Evolutionary conservation across 2,329 filamentous ascomycete species (phyloP), one percentile per base, ranked within the genome.

Genomic region (Colletotrichum sp.): DNA sequence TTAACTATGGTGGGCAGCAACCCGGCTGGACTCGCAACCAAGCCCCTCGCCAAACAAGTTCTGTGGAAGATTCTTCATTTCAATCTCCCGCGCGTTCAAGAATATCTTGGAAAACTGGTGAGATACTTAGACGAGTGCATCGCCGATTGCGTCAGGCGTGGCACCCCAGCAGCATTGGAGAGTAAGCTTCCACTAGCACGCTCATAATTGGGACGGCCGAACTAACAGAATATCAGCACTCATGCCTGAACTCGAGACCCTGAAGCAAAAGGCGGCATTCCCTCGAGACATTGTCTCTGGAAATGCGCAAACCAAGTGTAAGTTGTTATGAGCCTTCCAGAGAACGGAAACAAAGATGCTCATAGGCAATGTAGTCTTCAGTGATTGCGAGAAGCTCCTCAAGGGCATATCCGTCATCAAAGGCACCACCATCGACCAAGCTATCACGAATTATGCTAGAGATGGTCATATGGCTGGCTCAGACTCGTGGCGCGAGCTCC

Each of bases 401-500:
- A 66, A 21, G 21, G 34, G 28, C 2, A 57, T 52, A 5, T 26
- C 39, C 7, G 21, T 21, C 4, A 64, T 71, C 13, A 68, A 67
- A 7, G 61, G 24, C 68, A 70, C 68, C 26, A 3, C 61, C 30
- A 32, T 71, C 26, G 43, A 72, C n/a, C 21, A 70, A 32, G 70
- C 60, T 7, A 74, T 74, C 7, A 61, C 9, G 7, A 30, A 18
- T 14, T 60, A 69, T 16, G 48, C 67, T 4, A 69, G 36, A 32
- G 74, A 74, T 10, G 52, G 59, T 26, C 81, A 2, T 8, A 74
- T 80, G 0, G 69, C 26, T 1, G 76, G 69, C 34, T 78, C 78
- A 0, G 67, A 75, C 8, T 78, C 75, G 52, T 83, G 83, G 83
- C 78, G 77, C 3, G 81, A 84, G n/a, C 64, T 84, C 2, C 78